Conservation (phyloP, 495 filamentous ascomycete genomes). For the Physcia stellaris region DNA sequence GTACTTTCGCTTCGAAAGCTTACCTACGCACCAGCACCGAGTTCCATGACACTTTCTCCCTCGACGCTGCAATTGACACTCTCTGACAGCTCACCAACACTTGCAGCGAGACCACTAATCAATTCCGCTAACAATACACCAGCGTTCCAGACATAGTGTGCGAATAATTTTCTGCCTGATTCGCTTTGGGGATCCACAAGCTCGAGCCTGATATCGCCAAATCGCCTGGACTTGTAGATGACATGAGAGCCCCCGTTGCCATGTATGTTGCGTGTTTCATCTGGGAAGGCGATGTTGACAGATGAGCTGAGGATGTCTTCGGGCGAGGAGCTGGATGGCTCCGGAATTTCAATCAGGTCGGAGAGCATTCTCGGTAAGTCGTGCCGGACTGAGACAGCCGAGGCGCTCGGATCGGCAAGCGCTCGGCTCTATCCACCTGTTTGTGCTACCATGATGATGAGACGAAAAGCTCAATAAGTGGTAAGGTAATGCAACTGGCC, state of each 20-base stretch:
- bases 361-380: too few species aligned
- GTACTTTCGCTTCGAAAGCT: too few species aligned
- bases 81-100: conserved; percentile 6
- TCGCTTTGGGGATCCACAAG: conserved; percentile 34
- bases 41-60: conserved; percentile 40
- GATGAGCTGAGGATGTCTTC: conserved; percentile 56
- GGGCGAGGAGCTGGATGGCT: conserved; percentile 5
- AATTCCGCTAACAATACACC: conserved; percentile 57
- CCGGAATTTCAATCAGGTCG: background rate
- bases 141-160: conserved; percentile 83
- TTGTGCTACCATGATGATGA: too few species aligned
- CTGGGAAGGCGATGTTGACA: conserved; percentile 60
- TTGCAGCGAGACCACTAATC: conserved; percentile 33
- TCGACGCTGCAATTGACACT: conserved; percentile 31
- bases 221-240: conserved; percentile 49
- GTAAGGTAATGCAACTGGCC: too few species aligned
- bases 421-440: too few species aligned
- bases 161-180: conserved; percentile 51
- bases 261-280: conserved; percentile 60
- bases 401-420: too few species aligned
- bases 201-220: conserved; percentile 35
- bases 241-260: conserved; percentile 56
- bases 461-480: too few species aligned
- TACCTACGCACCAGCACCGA: conserved; percentile 44
- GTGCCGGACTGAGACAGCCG: too few species aligned